These are phyloP conservation scores for Saitozyma podzolica DNA, from an alignment of 768 basidiomycete species.

Conservation along the genomic window DNA sequence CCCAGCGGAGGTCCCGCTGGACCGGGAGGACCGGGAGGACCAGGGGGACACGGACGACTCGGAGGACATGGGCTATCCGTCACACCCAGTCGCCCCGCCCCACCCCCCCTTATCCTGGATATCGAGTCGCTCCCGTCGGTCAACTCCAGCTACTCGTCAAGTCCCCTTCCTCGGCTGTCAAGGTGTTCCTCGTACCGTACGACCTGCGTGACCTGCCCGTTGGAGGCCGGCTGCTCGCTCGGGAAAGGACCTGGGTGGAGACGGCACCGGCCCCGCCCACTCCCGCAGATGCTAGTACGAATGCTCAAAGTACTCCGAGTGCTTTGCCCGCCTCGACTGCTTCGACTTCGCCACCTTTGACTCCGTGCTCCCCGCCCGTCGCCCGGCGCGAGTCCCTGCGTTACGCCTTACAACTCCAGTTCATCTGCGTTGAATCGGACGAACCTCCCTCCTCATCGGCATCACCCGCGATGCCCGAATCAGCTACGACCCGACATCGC, in stretches of 20 bases:
- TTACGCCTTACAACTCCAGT: slow-evolving; percentile 48
- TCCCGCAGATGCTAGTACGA: background rate
- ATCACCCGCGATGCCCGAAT: slow-evolving; percentile 2
- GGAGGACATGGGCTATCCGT: background rate
- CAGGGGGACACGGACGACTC: background rate
- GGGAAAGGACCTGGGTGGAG: slow-evolving; percentile 41
- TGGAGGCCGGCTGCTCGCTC: slow-evolving; percentile 40
- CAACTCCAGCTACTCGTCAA: slow-evolving; percentile 48
- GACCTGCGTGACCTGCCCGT: slow-evolving; percentile 35
- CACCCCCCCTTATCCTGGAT: slow-evolving; percentile 45
- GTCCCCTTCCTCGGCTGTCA: slow-evolving; percentile 32
- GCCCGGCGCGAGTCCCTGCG: slow-evolving; percentile 29
- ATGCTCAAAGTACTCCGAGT: background rate
- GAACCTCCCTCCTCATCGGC: background rate
- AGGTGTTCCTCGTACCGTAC: slow-evolving; percentile 48
- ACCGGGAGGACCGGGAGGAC: background rate
- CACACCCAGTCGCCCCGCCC: background rate
- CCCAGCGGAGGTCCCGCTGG: background rate
- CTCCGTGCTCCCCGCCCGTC: background rate
- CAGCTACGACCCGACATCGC: slow-evolving; percentile 16
- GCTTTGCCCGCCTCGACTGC: background rate
- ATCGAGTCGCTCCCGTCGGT: slow-evolving; percentile 38
- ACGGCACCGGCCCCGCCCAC: background rate
- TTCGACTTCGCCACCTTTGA: background rate
- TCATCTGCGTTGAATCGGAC: slow-evolving; percentile 25